Conservation (phyloP, 345 rosid genomes). For the Populus pruinosa region DNA sequence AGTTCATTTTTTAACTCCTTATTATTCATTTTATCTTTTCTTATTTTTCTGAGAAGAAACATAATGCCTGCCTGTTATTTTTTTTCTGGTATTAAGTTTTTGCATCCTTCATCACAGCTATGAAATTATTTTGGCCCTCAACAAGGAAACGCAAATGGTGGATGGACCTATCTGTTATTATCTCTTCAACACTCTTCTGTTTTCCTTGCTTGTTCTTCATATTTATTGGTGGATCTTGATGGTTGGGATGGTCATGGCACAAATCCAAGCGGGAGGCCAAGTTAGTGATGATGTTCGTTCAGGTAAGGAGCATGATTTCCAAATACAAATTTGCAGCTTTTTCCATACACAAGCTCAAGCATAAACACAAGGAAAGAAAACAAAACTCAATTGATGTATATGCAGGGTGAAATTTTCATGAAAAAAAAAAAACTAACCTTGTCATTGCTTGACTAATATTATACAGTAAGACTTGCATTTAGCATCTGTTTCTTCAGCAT, state of each 20-base stretch:
- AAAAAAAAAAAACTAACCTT: neutral
- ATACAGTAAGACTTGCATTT: no score
- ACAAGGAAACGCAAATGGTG: constrained; percentile 40
- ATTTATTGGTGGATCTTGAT: constrained; percentile 78
- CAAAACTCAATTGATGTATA: neutral
- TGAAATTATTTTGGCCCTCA: constrained; percentile 54
- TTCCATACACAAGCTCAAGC: neutral
- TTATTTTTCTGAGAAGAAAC: neutral
- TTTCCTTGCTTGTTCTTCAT: constrained; percentile 60
- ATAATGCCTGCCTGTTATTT: neutral
- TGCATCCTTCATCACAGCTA: constrained; percentile 40
- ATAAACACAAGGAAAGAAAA: neutral
- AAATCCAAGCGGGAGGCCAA: constrained; percentile 55
- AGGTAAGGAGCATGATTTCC: constrained; percentile 37
- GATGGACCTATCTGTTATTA: constrained; percentile 60
- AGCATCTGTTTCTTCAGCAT: no score
- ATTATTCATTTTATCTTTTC: neutral
- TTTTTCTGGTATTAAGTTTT: no score
- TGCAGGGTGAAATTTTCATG: neutral
- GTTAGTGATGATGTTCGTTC: constrained; percentile 80
- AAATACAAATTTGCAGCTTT: neutral
- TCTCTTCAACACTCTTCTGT: constrained; percentile 72
- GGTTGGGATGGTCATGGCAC: constrained; percentile 53
- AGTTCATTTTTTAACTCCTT: neutral
- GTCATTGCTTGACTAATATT: no score